Base-by-base conservation (phyloP, 2,329 filamentous ascomycete species). In the Diplodia corticola region DNA sequence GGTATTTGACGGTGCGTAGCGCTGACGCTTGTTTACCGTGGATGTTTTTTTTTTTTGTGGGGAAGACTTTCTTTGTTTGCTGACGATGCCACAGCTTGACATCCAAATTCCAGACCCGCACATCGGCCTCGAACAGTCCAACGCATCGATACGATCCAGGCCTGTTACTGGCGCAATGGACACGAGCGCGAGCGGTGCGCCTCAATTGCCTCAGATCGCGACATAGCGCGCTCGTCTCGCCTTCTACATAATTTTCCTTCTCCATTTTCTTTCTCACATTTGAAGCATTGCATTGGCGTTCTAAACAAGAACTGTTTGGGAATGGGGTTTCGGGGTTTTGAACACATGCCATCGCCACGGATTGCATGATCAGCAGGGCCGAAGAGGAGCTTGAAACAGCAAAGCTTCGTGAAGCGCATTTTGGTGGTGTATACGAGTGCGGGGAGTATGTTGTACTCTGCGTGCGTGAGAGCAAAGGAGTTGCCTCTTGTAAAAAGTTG, bases 101-200 rank as follows among this genome's bases (percentile, higher is more conserved):
- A 91, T 93, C 57, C 90, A 93, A 78, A 91, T 93, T 66, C 88
- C 90, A 4, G 90, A 93, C 75, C 91, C 91, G 1, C 89, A 91
- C 71, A 87, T 92, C 67, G 75, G 75, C 57, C 71, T 75, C n/a
- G 76, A 78, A 24, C 57, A 61, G 17, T 57, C 65, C 24, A 54
- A 22, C 5, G 64, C 55, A 6, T 66, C 64, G 20, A 35, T 66
- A 46, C 64, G 48, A 13, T 66, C 64, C 12, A 44, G 35, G 17
- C 57, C 26, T 7, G 10, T 10, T 6, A 50, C 40, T 24, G 37
- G 40, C 26, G 40, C 57, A 4, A 26, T 44, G 5, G 33, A 57
- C 13, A 17, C 20, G 53, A 35, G 28, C 57, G 57, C 40, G 35
- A 35, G 28, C 44, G 57, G 57, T 4, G 17, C 57, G 20, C 57